A percentile compares a stretch with the other conserved stretches of the same genome.
Evolutionary conservation across 2,329 filamentous ascomycete species (phyloP).

Genomic region (Fusarium neocosmosporiellum): DNA sequence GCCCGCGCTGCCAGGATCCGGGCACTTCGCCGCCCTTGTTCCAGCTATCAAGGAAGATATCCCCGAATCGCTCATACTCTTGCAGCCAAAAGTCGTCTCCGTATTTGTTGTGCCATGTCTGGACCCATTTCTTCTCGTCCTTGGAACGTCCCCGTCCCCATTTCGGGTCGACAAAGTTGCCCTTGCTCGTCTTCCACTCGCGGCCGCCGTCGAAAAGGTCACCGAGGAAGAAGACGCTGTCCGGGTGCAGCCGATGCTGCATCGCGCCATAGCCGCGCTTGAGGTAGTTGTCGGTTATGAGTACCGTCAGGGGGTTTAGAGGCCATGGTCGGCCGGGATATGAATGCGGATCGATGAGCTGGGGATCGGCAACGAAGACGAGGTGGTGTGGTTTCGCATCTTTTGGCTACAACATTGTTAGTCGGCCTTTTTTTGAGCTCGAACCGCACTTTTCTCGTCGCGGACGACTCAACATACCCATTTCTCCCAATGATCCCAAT

Average conservation of each 20-base stretch:
- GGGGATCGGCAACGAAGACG: conserved; percentile 87
- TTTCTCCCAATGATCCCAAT: conserved; percentile 90
- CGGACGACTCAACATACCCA: conserved; percentile 73
- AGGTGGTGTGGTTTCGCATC: conserved; percentile 85
- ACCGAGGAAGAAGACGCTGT: conserved; percentile 90
- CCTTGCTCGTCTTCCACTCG: conserved; percentile 85
- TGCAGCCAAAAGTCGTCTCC: conserved; percentile 85
- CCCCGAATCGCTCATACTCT: conserved; percentile 88
- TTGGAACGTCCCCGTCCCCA: conserved; percentile 66
- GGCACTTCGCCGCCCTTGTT: conserved; percentile 66
- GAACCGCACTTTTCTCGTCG: neutral
- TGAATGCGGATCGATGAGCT: conserved; percentile 94
- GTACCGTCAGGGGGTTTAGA: conserved; percentile 63
- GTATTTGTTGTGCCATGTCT: conserved; percentile 79
- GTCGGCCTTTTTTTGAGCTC: neutral
- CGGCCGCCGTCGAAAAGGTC: conserved; percentile 96
- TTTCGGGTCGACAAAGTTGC: conserved; percentile 67
- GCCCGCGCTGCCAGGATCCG: conserved; percentile 70
- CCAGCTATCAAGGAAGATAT: conserved; percentile 83
- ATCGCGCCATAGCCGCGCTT: conserved; percentile 83
- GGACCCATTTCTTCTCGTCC: conserved; percentile 65
- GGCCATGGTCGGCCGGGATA: conserved; percentile 83
- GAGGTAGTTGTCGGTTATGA: conserved; percentile 89
- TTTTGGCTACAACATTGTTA: conserved; percentile 68
- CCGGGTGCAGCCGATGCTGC: conserved; percentile 80